Base-by-base conservation (phyloP, 176 grass and related monocot species). In the Bolboschoenus planiculmis region DNA sequence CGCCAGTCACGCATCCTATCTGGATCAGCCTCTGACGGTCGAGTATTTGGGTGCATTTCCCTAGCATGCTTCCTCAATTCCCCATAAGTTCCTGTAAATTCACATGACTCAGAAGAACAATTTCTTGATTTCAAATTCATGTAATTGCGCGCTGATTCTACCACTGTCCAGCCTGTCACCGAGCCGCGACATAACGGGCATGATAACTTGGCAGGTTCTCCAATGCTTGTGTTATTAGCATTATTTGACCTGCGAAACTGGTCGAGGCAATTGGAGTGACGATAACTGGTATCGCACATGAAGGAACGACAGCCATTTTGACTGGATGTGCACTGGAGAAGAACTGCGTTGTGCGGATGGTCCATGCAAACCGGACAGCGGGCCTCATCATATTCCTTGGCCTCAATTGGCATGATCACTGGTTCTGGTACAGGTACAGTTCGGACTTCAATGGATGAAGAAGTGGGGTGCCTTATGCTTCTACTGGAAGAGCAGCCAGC, bases 181-280 rank as follows among this genome's bases (percentile, higher is more conserved):
- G 30, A 50, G 35, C 87, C 87, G 10, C 83, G 87, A 80, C 87
- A 88, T 20, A 88, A 80, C 4, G 87, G 87, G 33, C 87, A 88
- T 11, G 51, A 85, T 40, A 24, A 81, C 16, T 88, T 85, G 15
- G 10, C 56, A 13, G 47, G n/a, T 73, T 68, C 75, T 46, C 21
- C 63, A 37, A 50, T 30, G 4, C 39, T 60, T 13, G 44, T 40
- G 77, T 76, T 60, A 26, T 77, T 73, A 21, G 50, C 3, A 33
- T 81, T 6, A 26, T 66, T 55, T 24, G 51, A 80, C 59, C 30
- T 86, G 39, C 71, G 71, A 39, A 85, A 85, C 66, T 63, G 83
- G 14, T 85, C 83, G 2, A 85, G 83, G 35, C 83, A 85, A 43
- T 85, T 85, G n/a, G 83, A 85, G 36, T 85, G 83, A 34, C 83